Evolutionary conservation across 1,284 basidiomycete genomes (phyloP), one percentile per base, ranked within the genome.

Genomic region (Jaminaea rosea): DNA sequence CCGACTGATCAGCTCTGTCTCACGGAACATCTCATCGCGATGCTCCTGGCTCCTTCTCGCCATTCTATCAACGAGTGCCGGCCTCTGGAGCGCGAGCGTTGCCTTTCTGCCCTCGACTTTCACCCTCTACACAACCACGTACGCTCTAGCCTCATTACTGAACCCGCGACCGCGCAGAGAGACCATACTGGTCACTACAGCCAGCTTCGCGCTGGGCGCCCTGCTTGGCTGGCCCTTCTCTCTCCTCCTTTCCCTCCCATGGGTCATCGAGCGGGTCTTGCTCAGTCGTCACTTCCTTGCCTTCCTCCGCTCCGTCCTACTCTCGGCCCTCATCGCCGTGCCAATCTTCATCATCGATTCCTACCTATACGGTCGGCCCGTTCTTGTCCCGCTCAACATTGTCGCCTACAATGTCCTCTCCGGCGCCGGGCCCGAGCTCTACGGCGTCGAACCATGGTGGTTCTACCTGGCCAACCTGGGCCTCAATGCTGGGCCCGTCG

Each of bases 141-240:
- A 93, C 44, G 93, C 88, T 1, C 85, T 83, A 58, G 82, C 88
- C 0, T 87, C 81, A 62, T 83, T 83, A 2, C 77, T 94, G 51
- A 79, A 83, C 48, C 87, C 87, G 0, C 23, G 34, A 10, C 24
- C 45, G 19, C 63, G 70, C 19, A n/a, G n/a, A n/a, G n/a, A n/a
- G n/a, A n/a, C n/a, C n/a, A 76, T 76, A 13, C 65, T 74, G 50
- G 74, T 79, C 15, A 82, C 87, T 0, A 87, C 86, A 0, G 55
- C 86, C 26, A 77, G 80, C 36, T 88, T 92, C 69, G 88, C 88
- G 1, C 73, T 84, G 2, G 92, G 89, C 3, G 88, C 85, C 2
- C 82, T 98, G 45, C 80, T 93, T 29, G 94, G 93, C 15, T 98
- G 94, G 94, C 94, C 94, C 1, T 99, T 97, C 73, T 81, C 87